Conservation (phyloP, 805 yeast species). For the Wickerhamiella spandovensis region DNA sequence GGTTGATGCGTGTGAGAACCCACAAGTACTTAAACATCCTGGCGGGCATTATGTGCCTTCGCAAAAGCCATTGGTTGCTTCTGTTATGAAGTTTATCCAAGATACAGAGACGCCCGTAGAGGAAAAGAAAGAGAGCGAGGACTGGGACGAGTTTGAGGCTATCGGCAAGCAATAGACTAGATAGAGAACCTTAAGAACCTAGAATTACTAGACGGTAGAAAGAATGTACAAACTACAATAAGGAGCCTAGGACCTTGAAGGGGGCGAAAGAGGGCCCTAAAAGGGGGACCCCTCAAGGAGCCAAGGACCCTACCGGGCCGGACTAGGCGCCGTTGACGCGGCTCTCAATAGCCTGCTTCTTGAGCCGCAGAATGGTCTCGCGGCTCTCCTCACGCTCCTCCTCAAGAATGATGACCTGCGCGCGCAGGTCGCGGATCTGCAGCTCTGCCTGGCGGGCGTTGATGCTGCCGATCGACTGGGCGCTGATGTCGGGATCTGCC, state of each 20-base stretch:
- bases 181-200: background rate
- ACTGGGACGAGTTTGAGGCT: conserved; percentile 28
- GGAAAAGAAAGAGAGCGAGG: conserved; percentile 10
- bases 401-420: conserved; percentile 64
- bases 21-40: conserved; percentile 59
- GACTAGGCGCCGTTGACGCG: background rate
- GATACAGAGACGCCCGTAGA: background rate
- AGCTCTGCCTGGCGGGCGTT: conserved; percentile 46
- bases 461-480: conserved; percentile 21
- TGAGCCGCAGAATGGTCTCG: conserved; percentile 17
- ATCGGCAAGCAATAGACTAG: conserved; percentile 18
- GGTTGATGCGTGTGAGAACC: conserved; percentile 35
- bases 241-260: too few relatives aligned
- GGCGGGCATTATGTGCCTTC: conserved; percentile 97
- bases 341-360: conserved; percentile 21
- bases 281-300: too few relatives aligned
- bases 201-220: background rate
- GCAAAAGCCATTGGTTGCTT: conserved; percentile 40
- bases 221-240: background rate
- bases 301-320: too few relatives aligned
- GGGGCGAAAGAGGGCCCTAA: too few relatives aligned
- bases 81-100: conserved; percentile 21
- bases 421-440: conserved; percentile 70
- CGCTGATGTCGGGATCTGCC: conserved; percentile 23
- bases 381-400: conserved; percentile 71